Evolutionary conservation across 179 eudicot species (phyloP), one percentile per base, ranked within the genome.

Genomic region (Actinidia polygama): DNA sequence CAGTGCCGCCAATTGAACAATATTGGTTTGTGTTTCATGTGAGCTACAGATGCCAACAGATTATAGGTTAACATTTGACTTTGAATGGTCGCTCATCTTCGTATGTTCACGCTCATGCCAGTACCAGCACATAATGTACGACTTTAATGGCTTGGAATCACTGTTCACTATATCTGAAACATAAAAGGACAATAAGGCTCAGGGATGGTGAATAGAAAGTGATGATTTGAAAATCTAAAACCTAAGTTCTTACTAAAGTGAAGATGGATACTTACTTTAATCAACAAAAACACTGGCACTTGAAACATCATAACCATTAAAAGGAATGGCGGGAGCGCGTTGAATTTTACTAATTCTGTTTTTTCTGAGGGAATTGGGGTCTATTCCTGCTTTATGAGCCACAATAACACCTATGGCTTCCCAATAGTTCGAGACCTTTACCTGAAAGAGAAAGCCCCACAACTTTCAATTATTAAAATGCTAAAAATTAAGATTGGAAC

Each of bases 361-460:
- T 86, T 85, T 89, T 76, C 97, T 82, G 54, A 95, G 93, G 70
- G 98, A 93, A 82, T 89, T 83, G 26, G 97, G 99, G 81, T 94
- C 94, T 78, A 95, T 85, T 86, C 98, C 98, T 70, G 99, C 98
- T 82, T 93, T 95, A 78, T 95, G 99, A 85, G 98, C 99, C 63
- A 96, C 97, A 76, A 91, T 77, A 74, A 94, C 95, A 85, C 99
- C 98, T 79, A 94, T 93, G 36, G 98, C 99, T 84, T 95, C 99
- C 98, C 97, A 95, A 81, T 94, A 94, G 80, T 94, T 95, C 10
- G 96, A 89, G 80, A 95, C 98, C 84, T 88, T 90, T 19, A 95
- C 87, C 97, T 93, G 89, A 73, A 82, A 83, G 61, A 61, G 12
- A 72, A 30, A 62, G 70, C 15, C 46, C 64, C 53, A 55, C 23